These are phyloP conservation scores for Zarea fungicola DNA, from an alignment of 2,329 filamentous ascomycete species.

Conservation along the genomic window DNA sequence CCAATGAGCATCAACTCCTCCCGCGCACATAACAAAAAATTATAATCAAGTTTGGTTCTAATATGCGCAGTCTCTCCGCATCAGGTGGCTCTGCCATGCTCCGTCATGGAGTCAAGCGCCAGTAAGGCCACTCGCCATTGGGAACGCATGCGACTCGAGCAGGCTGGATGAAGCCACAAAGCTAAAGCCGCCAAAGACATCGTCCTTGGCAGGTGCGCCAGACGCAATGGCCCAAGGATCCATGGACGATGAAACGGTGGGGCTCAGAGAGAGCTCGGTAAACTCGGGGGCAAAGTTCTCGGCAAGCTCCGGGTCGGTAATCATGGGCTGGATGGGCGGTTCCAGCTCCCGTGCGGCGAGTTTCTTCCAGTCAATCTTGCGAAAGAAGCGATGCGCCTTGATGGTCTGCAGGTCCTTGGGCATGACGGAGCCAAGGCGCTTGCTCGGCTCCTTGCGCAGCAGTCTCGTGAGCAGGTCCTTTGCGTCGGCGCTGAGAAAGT, in stretches of 20 bases:
- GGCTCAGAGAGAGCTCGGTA: constrained; percentile 77
- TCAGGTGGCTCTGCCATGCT: neutral
- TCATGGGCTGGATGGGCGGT: constrained; percentile 85
- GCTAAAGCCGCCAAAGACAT: constrained; percentile 60
- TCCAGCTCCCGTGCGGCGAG: constrained; percentile 76
- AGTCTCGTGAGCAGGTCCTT: constrained; percentile 90
- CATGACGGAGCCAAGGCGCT: constrained; percentile 84
- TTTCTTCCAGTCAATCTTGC: constrained; percentile 90
- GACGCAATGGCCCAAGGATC: constrained; percentile 35
- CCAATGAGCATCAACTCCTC: neutral
- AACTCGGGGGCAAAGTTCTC: constrained; percentile 97
- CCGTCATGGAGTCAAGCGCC: constrained; percentile 10
- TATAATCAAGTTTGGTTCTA: neutral
- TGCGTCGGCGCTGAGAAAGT: constrained; percentile 84
- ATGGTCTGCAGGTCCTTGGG: constrained; percentile 79
- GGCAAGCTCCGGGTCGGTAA: constrained; percentile 90
- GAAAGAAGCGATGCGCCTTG: constrained; percentile 94
- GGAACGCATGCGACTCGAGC: constrained; percentile 44
- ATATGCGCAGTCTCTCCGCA: neutral
- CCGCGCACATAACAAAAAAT: too few species aligned
- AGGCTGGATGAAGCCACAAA: constrained; percentile 56
- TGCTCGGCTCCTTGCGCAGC: constrained; percentile 84
- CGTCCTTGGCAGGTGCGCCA: constrained; percentile 43
- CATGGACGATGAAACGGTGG: constrained; percentile 46
- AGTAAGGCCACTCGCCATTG: constrained; percentile 12